phyloP scores from a whole-genome alignment of 768 basidiomycete genomes.

The Psilocybe tampanensis region DNA sequence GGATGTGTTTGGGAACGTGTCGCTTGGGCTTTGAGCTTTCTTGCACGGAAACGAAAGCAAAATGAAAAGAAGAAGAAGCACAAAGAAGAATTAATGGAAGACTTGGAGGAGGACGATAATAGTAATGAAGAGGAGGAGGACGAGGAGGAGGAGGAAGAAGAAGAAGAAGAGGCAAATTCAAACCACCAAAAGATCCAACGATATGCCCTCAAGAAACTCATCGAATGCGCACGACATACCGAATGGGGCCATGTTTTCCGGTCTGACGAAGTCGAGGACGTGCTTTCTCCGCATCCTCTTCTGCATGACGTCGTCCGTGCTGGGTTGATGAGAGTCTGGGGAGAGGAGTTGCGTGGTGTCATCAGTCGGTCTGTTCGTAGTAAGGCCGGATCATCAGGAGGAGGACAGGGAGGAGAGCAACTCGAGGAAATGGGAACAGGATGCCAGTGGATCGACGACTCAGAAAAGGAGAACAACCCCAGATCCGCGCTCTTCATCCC shows the following conservation, averaged over 20 bases:
- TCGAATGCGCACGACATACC: slow-evolving; percentile 45
- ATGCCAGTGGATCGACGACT: too few relatives aligned
- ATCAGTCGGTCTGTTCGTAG: too few relatives aligned
- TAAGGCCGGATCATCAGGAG: too few relatives aligned
- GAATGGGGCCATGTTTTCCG: slow-evolving; percentile 55
- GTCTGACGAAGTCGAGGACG: slow-evolving; percentile 35
- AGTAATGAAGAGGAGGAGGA: neutral
- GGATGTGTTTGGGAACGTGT: neutral
- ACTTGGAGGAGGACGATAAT: neutral
- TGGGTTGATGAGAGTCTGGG: neutral
- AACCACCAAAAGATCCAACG: slow-evolving; percentile 32
- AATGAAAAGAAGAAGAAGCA: too few relatives aligned
- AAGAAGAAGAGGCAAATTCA: too few relatives aligned
- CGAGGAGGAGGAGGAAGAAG: too few relatives aligned
- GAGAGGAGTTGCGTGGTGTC: neutral
- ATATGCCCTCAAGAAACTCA: slow-evolving; percentile 49
- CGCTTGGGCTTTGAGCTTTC: neutral
- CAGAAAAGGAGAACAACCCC: too few relatives aligned
- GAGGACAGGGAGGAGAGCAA: too few relatives aligned
- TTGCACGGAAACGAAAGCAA: too few relatives aligned
- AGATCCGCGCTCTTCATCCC: too few relatives aligned
- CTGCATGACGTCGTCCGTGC: neutral
- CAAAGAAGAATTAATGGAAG: neutral
- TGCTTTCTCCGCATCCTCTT: neutral
- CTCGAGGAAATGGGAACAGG: too few relatives aligned